Percentiles rank a stretch among this genome's conserved stretches.
Evolutionary conservation across 768 basidiomycete genomes (phyloP).

Genomic region (Boletus rubescentipes): DNA sequence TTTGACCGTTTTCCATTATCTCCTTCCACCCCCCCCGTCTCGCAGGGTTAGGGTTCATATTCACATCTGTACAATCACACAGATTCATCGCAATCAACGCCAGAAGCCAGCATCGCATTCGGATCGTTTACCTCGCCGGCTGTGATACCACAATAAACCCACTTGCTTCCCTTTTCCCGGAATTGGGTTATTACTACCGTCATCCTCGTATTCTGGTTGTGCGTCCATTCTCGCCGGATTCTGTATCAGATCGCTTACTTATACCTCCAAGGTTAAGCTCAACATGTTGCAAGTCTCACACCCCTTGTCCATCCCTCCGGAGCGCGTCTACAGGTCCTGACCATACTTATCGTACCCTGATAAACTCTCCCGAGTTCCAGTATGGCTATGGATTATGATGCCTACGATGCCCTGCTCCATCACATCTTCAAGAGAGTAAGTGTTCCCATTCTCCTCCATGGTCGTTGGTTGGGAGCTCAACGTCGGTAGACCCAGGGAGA

Average conservation of each 20-base stretch:
- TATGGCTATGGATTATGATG: slow-evolving; percentile 58
- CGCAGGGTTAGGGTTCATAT: neutral
- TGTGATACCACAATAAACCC: neutral
- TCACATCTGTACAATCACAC: slow-evolving; percentile 3
- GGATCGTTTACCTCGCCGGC: neutral
- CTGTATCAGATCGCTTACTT: slow-evolving; percentile 19
- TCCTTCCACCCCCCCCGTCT: slow-evolving; percentile 2
- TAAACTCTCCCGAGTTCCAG: neutral
- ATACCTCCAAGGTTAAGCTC: slow-evolving; percentile 1
- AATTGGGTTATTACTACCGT: slow-evolving; percentile 9
- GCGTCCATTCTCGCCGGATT: slow-evolving; percentile 1
- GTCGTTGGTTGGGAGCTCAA: neutral
- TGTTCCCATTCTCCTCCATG: neutral
- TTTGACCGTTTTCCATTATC: slow-evolving; percentile 1
- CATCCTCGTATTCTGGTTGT: neutral
- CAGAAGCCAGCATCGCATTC: slow-evolving; percentile 12
- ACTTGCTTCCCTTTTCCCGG: neutral
- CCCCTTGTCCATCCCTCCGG: slow-evolving; percentile 1
- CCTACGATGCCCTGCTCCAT: slow-evolving; percentile 76
- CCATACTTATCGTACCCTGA: neutral
- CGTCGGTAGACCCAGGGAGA: slow-evolving; percentile 67
- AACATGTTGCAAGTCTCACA: neutral
- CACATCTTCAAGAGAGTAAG: slow-evolving; percentile 74
- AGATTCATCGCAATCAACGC: slow-evolving; percentile 21
- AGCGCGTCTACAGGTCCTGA: neutral